Evolutionary conservation across 768 basidiomycete genomes (phyloP).

Genomic region (Astraeus odoratus): DNA sequence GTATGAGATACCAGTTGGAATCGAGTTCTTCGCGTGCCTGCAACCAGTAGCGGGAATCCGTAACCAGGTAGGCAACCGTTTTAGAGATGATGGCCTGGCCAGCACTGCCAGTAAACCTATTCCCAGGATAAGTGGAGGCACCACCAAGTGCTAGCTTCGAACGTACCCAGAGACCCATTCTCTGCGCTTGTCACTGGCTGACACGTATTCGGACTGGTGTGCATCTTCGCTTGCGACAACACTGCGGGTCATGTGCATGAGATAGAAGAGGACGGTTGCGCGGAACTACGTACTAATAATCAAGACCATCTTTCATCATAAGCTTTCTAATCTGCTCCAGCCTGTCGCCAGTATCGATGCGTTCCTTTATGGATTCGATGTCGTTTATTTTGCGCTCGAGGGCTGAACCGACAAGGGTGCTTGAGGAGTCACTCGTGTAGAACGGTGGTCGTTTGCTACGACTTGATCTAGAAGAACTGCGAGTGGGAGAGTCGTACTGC

Average conservation of each 20-base stretch:
- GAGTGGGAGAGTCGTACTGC: slow-evolving; percentile 26
- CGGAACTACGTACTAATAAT: slow-evolving; percentile 60
- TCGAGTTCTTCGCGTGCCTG: slow-evolving; percentile 71
- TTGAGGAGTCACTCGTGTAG: slow-evolving; percentile 56
- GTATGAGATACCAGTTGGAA: slow-evolving; percentile 63
- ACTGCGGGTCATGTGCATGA: slow-evolving; percentile 31
- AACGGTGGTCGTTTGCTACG: slow-evolving; percentile 35
- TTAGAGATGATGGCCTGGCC: slow-evolving; percentile 67
- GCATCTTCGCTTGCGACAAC: slow-evolving; percentile 76
- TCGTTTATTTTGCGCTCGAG: slow-evolving; percentile 65
- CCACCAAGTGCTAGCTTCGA: slow-evolving; percentile 22
- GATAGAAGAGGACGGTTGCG: slow-evolving; percentile 2
- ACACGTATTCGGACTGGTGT: slow-evolving; percentile 79
- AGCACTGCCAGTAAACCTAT: slow-evolving; percentile 57
- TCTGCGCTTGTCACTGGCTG: slow-evolving; percentile 66
- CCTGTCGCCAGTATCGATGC: slow-evolving; percentile 51
- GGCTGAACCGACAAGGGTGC: slow-evolving; percentile 71
- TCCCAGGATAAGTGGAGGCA: slow-evolving; percentile 9
- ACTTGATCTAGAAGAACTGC: slow-evolving; percentile 34
- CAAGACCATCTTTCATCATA: slow-evolving; percentile 62
- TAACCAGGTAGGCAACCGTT: slow-evolving; percentile 63
- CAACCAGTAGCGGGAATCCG: slow-evolving; percentile 79
- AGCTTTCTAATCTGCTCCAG: slow-evolving; percentile 55
- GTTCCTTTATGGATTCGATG: slow-evolving; percentile 44
- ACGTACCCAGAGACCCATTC: slow-evolving; percentile 73